Base-by-base conservation (phyloP, 805 yeast species). In the Lachancea thermotolerans region DNA sequence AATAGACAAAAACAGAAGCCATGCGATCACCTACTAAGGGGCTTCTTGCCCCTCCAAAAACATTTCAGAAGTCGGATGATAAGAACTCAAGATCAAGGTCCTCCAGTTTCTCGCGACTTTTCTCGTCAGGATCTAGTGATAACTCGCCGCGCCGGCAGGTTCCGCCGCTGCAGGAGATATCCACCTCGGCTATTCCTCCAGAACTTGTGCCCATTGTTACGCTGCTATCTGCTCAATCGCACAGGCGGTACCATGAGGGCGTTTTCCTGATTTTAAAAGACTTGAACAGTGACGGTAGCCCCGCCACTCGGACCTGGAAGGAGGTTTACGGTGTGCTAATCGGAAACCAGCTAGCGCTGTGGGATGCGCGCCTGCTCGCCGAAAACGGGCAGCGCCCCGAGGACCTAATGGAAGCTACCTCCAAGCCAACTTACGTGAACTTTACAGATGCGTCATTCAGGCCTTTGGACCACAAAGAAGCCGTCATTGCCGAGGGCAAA, bases 301-400 rank as follows among this genome's bases (percentile, higher is more conserved):
- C 96, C 0, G 81, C 83, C 0, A 85, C 82, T 41, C 72, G 97
- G 38, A 74, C 75, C 56, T 93, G 99, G 99, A 73, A 75, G 44
- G 96, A 93, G 66, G 96, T 90, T 18, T 93, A 85, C 62, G 98
- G 95, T 37, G 87, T 86, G 12, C 70, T 93, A 35, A 79, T 87
- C 3, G 99, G 99, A 16, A 86, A 87, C 47, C 95, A 91, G 57
- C 69, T 93, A 49, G 95, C 97, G 0, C 77, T 87, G 50, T 93
- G 98, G 97, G 89, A 89, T 60, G 87, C 88, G 2, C 79, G 78
- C 35, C 73, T 73, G 46, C 60, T 85, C 46, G 78, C 82, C 11
- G 51, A 49, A 14, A 72, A 70, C 49, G 73, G 74, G 50, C 68
- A 70, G 45, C 50, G 47, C 7, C 48, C 54, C 9, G 75, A 73